Evolutionary conservation across 228 moss, liverwort and hornwort species (phyloP).

Genomic region (Sphagnum fallax): DNA sequence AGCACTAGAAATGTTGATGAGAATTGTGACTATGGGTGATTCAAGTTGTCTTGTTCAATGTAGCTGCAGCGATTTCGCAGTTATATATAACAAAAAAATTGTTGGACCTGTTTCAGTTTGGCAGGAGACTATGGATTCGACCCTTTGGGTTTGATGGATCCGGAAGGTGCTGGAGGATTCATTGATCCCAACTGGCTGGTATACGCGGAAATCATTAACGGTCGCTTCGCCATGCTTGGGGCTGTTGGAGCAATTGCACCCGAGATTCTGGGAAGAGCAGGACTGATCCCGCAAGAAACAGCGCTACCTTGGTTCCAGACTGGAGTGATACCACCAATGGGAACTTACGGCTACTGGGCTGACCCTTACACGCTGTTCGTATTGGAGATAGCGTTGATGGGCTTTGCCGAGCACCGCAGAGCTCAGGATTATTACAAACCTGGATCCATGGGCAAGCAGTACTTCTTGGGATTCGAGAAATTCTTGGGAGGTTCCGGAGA

Average conservation of each 20-base stretch:
- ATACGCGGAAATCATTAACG: conserved; percentile 4
- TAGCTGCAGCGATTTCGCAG: no score
- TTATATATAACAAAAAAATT: no score
- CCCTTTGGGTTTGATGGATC: conserved; percentile 22
- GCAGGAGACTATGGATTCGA: conserved; percentile 67
- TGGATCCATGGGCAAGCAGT: conserved; percentile 2
- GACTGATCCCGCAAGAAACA: conserved; percentile 66
- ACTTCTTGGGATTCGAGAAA: conserved; percentile 1
- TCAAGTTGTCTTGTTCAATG: no score
- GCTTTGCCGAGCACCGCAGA: conserved; percentile 94
- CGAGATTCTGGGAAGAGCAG: conserved; percentile 30
- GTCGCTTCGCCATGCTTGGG: conserved; percentile 1
- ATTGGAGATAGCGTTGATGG: conserved; percentile 66
- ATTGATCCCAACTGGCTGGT: conserved; percentile 1
- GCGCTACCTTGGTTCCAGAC: conserved; percentile 70
- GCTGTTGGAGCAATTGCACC: background rate
- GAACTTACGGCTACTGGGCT: conserved; percentile 79
- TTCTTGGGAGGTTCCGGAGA: conserved; percentile 1
- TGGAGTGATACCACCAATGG: conserved; percentile 71
- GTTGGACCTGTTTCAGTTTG: conserved; percentile 9
- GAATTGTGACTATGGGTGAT: no score
- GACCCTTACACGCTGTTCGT: conserved; percentile 86
- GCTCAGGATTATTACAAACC: conserved; percentile 88
- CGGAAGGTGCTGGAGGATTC: background rate
- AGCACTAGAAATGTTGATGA: no score